phyloP scores from a whole-genome alignment of 2,329 filamentous ascomycete species.

The Diaporthe eres region DNA sequence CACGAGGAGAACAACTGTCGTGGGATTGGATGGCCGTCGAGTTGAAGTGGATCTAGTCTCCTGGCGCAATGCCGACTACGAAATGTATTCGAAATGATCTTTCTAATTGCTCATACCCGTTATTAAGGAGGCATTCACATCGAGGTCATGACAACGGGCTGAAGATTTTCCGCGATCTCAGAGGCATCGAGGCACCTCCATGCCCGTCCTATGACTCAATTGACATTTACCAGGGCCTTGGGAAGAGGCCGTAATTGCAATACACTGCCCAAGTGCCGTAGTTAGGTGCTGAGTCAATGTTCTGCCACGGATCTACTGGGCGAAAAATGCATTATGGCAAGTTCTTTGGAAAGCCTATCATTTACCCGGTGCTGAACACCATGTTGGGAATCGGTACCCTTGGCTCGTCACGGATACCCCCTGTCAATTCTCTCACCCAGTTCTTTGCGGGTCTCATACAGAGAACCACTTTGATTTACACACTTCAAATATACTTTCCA shows the following conservation, averaged over 20 bases:
- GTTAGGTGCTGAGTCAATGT: not conserved
- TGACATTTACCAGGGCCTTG: not conserved
- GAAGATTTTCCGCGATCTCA: not conserved
- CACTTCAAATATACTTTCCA: not conserved
- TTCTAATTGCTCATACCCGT: not conserved
- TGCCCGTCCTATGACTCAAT: not conserved
- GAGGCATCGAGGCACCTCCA: not conserved
- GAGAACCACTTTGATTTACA: not conserved
- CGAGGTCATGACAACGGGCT: not conserved
- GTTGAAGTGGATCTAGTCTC: not conserved
- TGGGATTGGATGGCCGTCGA: not conserved
- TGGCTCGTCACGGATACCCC: not conserved
- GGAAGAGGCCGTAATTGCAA: constrained; percentile 1
- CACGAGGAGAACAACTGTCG: not conserved
- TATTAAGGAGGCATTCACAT: not conserved
- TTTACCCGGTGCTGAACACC: constrained; percentile 19
- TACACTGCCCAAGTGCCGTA: not conserved
- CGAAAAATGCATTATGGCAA: not conserved
- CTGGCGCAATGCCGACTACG: not conserved
- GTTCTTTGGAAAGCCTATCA: constrained; percentile 7
- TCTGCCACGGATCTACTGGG: constrained; percentile 4
- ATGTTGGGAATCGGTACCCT: constrained; percentile 10
- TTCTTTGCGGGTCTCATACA: not conserved
- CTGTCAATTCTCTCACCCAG: not conserved
- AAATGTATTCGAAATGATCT: not conserved